phyloP scores from a whole-genome alignment of 306 rosid species.

The Malus asiatica region DNA sequence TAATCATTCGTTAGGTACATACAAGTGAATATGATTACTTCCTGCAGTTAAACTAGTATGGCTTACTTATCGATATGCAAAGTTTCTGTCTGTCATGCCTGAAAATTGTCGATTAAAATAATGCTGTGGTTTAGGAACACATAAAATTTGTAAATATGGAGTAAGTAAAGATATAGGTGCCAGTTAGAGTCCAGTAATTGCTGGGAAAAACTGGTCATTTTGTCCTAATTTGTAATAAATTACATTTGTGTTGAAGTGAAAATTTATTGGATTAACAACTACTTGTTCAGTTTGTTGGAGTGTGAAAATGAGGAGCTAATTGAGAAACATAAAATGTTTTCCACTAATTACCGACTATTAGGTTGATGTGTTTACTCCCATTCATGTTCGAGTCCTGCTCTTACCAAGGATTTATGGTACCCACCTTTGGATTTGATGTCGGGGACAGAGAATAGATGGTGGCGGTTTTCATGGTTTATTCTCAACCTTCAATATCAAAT shows the following conservation, averaged over 20 bases:
- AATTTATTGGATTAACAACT: neutral
- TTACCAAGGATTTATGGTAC: neutral
- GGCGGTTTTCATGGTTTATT: neutral
- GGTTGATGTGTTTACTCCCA: neutral
- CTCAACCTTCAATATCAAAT: neutral
- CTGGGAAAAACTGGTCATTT: neutral
- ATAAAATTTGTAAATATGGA: neutral
- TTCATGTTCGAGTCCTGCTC: neutral
- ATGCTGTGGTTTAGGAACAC: neutral
- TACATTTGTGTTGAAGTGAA: neutral
- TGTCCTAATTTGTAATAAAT: neutral
- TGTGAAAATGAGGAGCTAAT: neutral
- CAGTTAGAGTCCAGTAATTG: constrained; percentile 4
- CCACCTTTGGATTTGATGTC: neutral
- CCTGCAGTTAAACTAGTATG: neutral
- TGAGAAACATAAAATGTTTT: neutral
- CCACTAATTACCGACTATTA: neutral
- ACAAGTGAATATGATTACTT: neutral
- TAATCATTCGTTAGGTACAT: neutral
- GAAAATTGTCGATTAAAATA: neutral
- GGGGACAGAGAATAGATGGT: neutral
- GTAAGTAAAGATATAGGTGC: constrained; percentile 10
- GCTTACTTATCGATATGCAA: neutral
- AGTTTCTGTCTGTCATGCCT: neutral
- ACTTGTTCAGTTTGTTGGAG: neutral